Evolutionary conservation across 345 rosid genomes (phyloP), one percentile per base, ranked within the genome.

Genomic region (Euphorbia peplus): DNA sequence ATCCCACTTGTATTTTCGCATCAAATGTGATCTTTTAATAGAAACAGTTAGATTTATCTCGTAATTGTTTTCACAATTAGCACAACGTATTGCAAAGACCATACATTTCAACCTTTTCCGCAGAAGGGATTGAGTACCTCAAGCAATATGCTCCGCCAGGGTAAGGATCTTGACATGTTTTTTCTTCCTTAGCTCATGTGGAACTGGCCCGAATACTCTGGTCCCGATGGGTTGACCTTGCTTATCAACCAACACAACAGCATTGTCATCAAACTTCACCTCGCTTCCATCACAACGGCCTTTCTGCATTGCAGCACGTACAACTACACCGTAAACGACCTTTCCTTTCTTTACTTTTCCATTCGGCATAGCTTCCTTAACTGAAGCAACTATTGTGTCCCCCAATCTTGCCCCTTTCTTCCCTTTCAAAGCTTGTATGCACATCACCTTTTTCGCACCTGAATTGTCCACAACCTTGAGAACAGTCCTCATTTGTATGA

Each of bases 291-390:
- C 96, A 18, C 83, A 84, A 64, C 95, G 92, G 9, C 99, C 97
- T 19, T 84, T 76, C 68, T 82, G 96, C 97, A 90, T 87, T 19
- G 96, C 96, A 25, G 99, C 95, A 30, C 95, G 84, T 9, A 90
- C 95, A 29, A 93, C 93, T 46, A 93, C 92, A 48, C 90, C 96
- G 19, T 84, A 78, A 3, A 85, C 91, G 25, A 88, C 96, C 42
- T 87, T 84, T 28, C 98, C 96, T 83, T 87, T 91, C 97, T 93
- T 87, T 66, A 93, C 98, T 78, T 91, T 92, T 68, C 97, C 98
- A 10, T 88, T 95, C 12, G 93, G 97, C 73, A 81, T 73, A 1
- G 99, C 99, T 81, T 91, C 99, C 81, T 95, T 92, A 54, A 88
- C 95, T 0, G 96, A 90, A 63, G 92, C 96, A 64, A 88, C 80